Evolutionary conservation across 352 stramenopile genomes (phyloP).

Genomic region (Lagenidium sp.): DNA sequence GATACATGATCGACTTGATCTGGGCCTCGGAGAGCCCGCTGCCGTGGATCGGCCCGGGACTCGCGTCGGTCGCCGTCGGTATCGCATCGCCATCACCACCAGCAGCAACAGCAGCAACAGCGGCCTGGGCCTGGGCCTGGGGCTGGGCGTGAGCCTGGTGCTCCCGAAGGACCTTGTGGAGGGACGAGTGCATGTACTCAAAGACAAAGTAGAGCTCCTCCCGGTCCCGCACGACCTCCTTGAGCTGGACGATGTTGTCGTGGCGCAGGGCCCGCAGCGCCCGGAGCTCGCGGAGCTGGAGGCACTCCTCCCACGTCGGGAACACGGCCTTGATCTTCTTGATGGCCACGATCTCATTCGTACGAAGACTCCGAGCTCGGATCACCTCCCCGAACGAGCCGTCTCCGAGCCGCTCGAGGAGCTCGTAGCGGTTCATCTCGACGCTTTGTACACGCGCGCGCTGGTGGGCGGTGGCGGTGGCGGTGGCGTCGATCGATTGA

Average conservation of each 20-base stretch:
- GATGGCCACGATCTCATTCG: constrained; percentile 83
- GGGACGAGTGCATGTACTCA: constrained; percentile 80
- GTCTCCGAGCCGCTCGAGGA: constrained; percentile 89
- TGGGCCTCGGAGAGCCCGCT: constrained; percentile 49
- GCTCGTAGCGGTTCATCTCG: constrained; percentile 91
- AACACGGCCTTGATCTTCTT: constrained; percentile 84
- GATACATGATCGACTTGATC: constrained; percentile 69
- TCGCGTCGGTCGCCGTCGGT: too few relatives aligned
- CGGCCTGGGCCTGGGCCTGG: background rate
- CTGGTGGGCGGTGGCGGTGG: too few relatives aligned
- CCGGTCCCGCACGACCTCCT: constrained; percentile 81
- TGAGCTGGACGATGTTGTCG: constrained; percentile 80
- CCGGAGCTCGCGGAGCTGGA: constrained; percentile 75
- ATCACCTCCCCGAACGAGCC: constrained; percentile 91
- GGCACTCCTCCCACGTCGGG: constrained; percentile 73
- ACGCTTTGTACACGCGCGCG: too few relatives aligned
- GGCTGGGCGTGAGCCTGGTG: background rate
- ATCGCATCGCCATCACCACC: too few relatives aligned
- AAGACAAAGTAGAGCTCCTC: constrained; percentile 86
- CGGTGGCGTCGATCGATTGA: too few relatives aligned
- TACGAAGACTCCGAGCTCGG: constrained; percentile 87
- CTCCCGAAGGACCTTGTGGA: constrained; percentile 65
- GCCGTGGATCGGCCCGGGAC: background rate
- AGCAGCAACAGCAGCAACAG: too few relatives aligned
- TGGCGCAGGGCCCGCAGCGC: constrained; percentile 65